Evolutionary conservation across 2,329 filamentous ascomycete species (phyloP), one percentile per base, ranked within the genome.

Genomic region (Whalleya microplaca): DNA sequence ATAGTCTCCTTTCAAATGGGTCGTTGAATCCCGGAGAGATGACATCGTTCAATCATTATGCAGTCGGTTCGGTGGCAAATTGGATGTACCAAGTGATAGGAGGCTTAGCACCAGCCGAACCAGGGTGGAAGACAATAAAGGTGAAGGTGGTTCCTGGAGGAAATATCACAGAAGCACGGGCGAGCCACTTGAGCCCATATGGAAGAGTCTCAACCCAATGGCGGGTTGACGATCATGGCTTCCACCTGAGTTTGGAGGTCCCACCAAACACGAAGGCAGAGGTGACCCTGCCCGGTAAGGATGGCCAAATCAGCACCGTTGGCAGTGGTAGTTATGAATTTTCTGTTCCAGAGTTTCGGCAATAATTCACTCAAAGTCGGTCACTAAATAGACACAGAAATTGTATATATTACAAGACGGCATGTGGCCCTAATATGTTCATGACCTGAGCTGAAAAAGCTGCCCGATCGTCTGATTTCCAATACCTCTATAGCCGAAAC

Each of bases 41-140:
- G 79, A 79, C 78, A 0, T 80, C 77, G 18, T 80, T 80, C 57
- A 80, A 81, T 29, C 78, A 82, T 58, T 82, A 81, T 51, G 74
- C 79, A 0, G 75, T 80, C n/a, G 78, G 79, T 0, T 75, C 76
- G 0, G 77, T 82, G 1, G 77, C 74, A 1, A 72, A 78, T 55
- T 82, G 77, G 76, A 72, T 81, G 21, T 76, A 80, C 54, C 68
- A 72, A 41, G 71, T 69, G 3, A 69, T 80, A 10, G 78, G 75
- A 1, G 78, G 78, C 0, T 63, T 80, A 0, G 69, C 70, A 0
- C 73, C 75, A 0, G 67, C 68, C 1, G 71, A 74, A 41, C 72
- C 77, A 0, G 76, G 75, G 0, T 80, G 76, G 72, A 76, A 75
- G 64, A 69, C 62, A 0, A 59, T 75, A 5, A 57, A 60, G 3